Evolutionary conservation across 768 basidiomycete genomes (phyloP).

Genomic region (Termitomyces sp.): DNA sequence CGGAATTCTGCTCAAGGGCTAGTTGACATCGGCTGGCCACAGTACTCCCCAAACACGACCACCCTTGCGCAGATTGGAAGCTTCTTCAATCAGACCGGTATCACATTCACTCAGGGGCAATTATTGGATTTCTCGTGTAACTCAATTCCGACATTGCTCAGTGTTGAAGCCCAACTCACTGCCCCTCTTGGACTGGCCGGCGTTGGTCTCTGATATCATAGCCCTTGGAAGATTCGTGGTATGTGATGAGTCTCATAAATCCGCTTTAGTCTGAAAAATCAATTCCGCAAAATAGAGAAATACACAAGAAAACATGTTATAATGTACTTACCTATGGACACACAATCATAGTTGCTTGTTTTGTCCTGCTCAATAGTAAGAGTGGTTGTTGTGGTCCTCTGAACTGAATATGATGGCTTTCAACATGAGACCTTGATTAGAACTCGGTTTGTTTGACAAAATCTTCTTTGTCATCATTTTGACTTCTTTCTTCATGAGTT

Average conservation of each 20-base stretch:
- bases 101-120: conserved; percentile 11
- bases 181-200: not conserved
- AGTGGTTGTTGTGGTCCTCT: not conserved
- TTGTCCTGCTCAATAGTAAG: not conserved
- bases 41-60: conserved; percentile 16
- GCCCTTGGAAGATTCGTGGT: not conserved
- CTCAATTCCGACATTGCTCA: not conserved
- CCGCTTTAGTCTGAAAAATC: not conserved
- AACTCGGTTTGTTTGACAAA: too few species aligned
- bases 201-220: not conserved
- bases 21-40: conserved; percentile 20
- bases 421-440: too few species aligned
- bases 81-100: conserved; percentile 13
- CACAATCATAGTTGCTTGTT: not conserved
- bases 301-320: not conserved
- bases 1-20: conserved; percentile 29
- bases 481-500: too few species aligned
- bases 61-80: conserved; percentile 15
- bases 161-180: conserved; percentile 4
- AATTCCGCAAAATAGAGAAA: not conserved
- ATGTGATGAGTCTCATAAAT: not conserved
- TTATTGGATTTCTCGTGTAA: conserved; percentile 12
- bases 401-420: too few species aligned
- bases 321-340: not conserved
- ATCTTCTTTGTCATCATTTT: too few species aligned